phyloP scores from a whole-genome alignment of 164 flowering plant genomes.

The Umbilicus rupestris region DNA sequence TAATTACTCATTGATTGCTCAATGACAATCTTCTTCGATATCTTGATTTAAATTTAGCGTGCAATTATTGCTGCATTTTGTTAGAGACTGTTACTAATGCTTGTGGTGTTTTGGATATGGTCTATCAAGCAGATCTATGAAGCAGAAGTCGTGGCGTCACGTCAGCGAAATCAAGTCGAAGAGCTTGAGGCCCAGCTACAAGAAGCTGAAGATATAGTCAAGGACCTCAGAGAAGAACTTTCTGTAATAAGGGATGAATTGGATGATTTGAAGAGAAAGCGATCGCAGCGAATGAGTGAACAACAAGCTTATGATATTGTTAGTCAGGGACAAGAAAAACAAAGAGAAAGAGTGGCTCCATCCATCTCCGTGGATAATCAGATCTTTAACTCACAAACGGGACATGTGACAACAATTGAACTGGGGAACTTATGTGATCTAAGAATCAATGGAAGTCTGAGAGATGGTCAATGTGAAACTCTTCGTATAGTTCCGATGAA shows the following conservation, averaged over 20 bases:
- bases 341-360: slow-evolving; percentile 15
- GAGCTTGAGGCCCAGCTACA: slow-evolving; percentile 89
- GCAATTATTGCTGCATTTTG: background rate
- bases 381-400: slow-evolving; percentile 15
- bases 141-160: slow-evolving; percentile 38
- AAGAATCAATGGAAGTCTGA: slow-evolving; percentile 13
- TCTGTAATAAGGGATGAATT: slow-evolving; percentile 41
- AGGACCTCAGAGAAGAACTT: slow-evolving; percentile 60
- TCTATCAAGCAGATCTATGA: slow-evolving; percentile 44
- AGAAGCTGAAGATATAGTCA: slow-evolving; percentile 72
- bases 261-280: slow-evolving; percentile 13
- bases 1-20: background rate
- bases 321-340: slow-evolving; percentile 13
- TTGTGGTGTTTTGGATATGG: too few species aligned
- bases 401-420: slow-evolving; percentile 16
- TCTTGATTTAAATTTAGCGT: background rate
- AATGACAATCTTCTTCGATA: background rate
- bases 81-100: background rate
- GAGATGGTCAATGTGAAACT: slow-evolving; percentile 16
- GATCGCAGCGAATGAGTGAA: slow-evolving; percentile 18
- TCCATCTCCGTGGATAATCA: slow-evolving; percentile 14
- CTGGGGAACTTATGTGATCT: slow-evolving; percentile 16
- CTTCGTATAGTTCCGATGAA: slow-evolving; percentile 43
- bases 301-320: slow-evolving; percentile 15
- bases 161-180: slow-evolving; percentile 49